A percentile compares a stretch with the other conserved stretches of the same genome.
Conservation (phyloP, 306 rosid species). For the Datisca glomerata region DNA sequence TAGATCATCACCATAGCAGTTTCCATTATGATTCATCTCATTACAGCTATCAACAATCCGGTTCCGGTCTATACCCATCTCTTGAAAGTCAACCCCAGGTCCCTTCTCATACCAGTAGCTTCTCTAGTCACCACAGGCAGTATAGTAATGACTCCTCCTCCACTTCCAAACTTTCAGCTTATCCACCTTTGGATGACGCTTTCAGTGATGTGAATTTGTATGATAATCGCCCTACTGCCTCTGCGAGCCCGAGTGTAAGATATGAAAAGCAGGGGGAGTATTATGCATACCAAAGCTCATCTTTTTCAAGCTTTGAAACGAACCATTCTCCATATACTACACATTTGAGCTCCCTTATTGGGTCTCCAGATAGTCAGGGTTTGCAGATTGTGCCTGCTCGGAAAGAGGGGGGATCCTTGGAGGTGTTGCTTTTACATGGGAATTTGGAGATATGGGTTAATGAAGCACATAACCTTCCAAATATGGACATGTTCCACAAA, state of each 20-base stretch:
- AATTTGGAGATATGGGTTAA: slow-evolving; percentile 73
- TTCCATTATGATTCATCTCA: slow-evolving; percentile 47
- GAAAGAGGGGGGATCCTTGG: slow-evolving; percentile 68
- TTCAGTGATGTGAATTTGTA: slow-evolving; percentile 38
- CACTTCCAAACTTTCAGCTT: too few species aligned
- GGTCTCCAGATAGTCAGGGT: slow-evolving; percentile 35
- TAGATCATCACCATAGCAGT: slow-evolving; percentile 36
- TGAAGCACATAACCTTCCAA: slow-evolving; percentile 70
- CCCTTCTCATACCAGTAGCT: slow-evolving; percentile 33
- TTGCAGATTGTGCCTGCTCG: slow-evolving; percentile 57
- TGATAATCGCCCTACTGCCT: slow-evolving; percentile 33
- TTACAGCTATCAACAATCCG: slow-evolving; percentile 28
- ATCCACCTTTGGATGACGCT: slow-evolving; percentile 54
- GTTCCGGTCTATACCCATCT: slow-evolving; percentile 21
- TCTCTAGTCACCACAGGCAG: slow-evolving; percentile 24
- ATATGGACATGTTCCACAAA: slow-evolving; percentile 96
- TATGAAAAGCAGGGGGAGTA: slow-evolving; percentile 33
- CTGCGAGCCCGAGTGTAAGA: slow-evolving; percentile 26
- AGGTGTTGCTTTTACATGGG: slow-evolving; percentile 73
- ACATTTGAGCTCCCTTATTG: slow-evolving; percentile 38
- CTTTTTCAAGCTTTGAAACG: slow-evolving; percentile 29
- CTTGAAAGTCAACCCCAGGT: slow-evolving; percentile 14
- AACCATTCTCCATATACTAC: slow-evolving; percentile 21
- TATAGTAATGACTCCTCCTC: too few species aligned
- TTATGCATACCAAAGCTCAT: slow-evolving; percentile 25